A percentile compares a stretch with the other conserved stretches of the same genome.
phyloP scores from a whole-genome alignment of 106 monocot species.

The Iris macrosiphon region DNA sequence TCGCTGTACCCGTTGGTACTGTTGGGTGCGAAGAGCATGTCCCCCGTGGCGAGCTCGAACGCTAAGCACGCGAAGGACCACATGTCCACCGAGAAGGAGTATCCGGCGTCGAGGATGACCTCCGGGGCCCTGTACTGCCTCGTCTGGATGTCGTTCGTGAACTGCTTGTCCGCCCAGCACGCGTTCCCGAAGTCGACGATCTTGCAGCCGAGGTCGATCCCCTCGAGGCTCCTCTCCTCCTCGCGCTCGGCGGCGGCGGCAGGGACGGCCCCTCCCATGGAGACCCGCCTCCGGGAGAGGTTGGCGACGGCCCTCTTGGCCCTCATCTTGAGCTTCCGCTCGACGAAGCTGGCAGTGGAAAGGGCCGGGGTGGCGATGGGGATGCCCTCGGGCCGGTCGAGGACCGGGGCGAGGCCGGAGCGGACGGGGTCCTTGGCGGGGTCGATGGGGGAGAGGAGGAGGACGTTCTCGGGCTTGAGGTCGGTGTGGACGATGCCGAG shows the following conservation, averaged over 20 bases:
- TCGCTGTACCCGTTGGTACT: slow-evolving; percentile 58
- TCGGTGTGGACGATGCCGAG: slow-evolving; percentile 84
- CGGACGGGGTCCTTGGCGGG: slow-evolving; percentile 80
- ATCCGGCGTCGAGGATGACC: slow-evolving; percentile 80
- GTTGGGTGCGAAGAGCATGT: slow-evolving; percentile 74
- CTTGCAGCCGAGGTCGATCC: slow-evolving; percentile 74
- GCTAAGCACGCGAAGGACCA: slow-evolving; percentile 95
- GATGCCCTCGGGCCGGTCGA: slow-evolving; percentile 59
- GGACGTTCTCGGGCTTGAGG: slow-evolving; percentile 90
- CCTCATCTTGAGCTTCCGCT: slow-evolving; percentile 64
- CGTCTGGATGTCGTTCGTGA: slow-evolving; percentile 74
- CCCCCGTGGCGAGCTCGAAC: slow-evolving; percentile 97
- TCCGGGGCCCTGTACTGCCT: slow-evolving; percentile 90
- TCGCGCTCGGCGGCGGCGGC: slow-evolving; percentile 1
- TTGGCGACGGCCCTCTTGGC: slow-evolving; percentile 66
- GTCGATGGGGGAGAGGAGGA: slow-evolving; percentile 79
- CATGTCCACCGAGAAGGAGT: slow-evolving; percentile 75
- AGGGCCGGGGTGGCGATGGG: slow-evolving; percentile 31
- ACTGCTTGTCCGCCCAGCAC: slow-evolving; percentile 66
- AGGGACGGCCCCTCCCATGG: slow-evolving; percentile 52
- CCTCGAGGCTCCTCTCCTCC: slow-evolving; percentile 74
- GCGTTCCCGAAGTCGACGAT: slow-evolving; percentile 97
- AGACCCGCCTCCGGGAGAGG: slow-evolving; percentile 56
- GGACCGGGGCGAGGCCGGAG: slow-evolving; percentile 60
- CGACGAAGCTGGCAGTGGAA: slow-evolving; percentile 24